A percentile compares a stretch with the other conserved stretches of the same genome.
Evolutionary conservation across 306 rosid species (phyloP).

Genomic region (Purshia tridentata): DNA sequence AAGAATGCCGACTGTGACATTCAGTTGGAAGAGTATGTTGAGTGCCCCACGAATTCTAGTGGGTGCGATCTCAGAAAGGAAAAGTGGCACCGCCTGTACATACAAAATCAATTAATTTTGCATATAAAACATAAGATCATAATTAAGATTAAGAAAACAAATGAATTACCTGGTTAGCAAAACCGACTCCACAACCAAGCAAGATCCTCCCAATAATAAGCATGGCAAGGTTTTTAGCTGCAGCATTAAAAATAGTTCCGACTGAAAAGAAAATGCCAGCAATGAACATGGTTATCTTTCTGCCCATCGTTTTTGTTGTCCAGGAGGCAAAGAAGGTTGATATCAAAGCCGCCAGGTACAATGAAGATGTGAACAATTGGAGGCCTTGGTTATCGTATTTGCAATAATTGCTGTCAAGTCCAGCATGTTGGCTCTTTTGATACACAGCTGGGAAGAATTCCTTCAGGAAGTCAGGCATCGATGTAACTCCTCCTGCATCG

Average conservation of each 20-base stretch:
- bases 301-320: conserved; percentile 42
- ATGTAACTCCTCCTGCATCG: conserved; percentile 51
- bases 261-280: conserved; percentile 53
- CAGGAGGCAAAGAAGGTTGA: conserved; percentile 55
- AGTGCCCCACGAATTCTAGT: conserved; percentile 68
- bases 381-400: conserved; percentile 52
- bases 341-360: conserved; percentile 54
- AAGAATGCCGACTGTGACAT: conserved; percentile 58
- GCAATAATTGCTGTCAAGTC: conserved; percentile 50
- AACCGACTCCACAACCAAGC: conserved; percentile 72
- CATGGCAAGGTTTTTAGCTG: conserved; percentile 54
- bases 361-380: conserved; percentile 60
- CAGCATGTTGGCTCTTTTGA: conserved; percentile 24
- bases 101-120: background rate
- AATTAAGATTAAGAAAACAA: too few relatives aligned
- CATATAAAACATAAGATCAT: too few relatives aligned
- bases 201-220: conserved; percentile 60
- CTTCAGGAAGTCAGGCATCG: conserved; percentile 46
- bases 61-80: too few relatives aligned
- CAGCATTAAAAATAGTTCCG: conserved; percentile 50
- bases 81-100: conserved; percentile 54
- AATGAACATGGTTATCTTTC: conserved; percentile 57
- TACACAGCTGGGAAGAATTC: conserved; percentile 54
- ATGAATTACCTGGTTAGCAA: conserved; percentile 52
- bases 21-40: conserved; percentile 57